Evolutionary conservation across 768 basidiomycete genomes (phyloP).

Genomic region (Leccinellum luteum): DNA sequence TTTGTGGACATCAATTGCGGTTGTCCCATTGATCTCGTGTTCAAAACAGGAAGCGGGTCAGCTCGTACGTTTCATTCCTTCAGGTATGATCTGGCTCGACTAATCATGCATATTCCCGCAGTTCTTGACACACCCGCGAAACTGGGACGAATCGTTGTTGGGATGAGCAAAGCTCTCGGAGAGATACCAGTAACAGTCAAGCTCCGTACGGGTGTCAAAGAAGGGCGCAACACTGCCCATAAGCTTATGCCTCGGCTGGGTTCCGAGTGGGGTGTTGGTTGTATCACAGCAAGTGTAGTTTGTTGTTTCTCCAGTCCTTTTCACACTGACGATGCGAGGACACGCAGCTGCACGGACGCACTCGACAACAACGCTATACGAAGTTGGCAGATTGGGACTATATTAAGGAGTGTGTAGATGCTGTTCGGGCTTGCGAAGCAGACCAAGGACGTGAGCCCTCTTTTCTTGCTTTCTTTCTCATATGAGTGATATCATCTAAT

Average conservation of each 20-base stretch:
- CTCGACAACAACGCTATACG: constrained; percentile 92
- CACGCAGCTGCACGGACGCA: constrained; percentile 87
- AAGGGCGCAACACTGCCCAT: constrained; percentile 81
- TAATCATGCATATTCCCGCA: constrained; percentile 25
- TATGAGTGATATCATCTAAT: background rate
- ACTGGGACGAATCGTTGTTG: constrained; percentile 81
- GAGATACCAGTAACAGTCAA: constrained; percentile 91
- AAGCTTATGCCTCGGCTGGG: constrained; percentile 84
- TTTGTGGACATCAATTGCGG: constrained; percentile 97
- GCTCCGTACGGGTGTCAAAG: constrained; percentile 90
- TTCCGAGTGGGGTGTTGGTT: constrained; percentile 45
- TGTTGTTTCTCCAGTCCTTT: background rate
- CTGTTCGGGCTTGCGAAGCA: constrained; percentile 66
- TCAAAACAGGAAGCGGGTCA: constrained; percentile 86
- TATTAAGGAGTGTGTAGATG: constrained; percentile 81
- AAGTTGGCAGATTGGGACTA: constrained; percentile 94
- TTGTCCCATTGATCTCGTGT: constrained; percentile 96
- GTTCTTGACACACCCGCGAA: constrained; percentile 83
- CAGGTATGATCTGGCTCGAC: background rate
- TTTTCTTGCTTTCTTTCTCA: background rate
- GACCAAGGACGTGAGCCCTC: constrained; percentile 66
- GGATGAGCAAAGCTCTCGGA: constrained; percentile 89
- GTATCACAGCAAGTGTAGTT: constrained; percentile 38
- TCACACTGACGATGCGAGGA: background rate
- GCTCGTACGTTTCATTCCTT: constrained; percentile 50